Conservation (phyloP, 768 basidiomycete species). For the Naematelia encephala region DNA sequence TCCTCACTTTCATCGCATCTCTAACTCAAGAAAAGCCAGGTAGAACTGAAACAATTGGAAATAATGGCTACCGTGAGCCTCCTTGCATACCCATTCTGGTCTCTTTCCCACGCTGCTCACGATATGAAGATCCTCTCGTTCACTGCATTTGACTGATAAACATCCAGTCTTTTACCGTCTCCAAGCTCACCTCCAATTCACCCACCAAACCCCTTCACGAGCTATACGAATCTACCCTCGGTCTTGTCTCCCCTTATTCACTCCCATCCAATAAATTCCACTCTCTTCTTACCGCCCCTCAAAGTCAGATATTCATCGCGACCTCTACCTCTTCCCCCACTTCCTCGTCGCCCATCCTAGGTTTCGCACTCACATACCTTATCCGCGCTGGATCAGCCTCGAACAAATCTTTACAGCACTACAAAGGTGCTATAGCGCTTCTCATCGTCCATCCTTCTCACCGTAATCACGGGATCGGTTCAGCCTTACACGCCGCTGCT, state of each 20-base stretch:
- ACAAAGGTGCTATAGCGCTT: constrained; percentile 9
- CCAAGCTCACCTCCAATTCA: background rate
- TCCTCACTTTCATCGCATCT: too few species aligned
- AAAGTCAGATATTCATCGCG: constrained; percentile 2
- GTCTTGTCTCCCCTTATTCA: background rate
- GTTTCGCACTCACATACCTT: constrained; percentile 7
- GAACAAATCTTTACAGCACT: constrained; percentile 5
- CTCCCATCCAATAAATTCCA: constrained; percentile 1
- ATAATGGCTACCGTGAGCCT: too few species aligned
- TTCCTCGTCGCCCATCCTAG: background rate
- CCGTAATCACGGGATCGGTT: constrained; percentile 10
- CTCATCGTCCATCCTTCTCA: constrained; percentile 1
- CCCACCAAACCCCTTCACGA: background rate
- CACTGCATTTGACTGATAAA: background rate
- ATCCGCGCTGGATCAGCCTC: background rate
- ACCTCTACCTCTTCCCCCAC: background rate
- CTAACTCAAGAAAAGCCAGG: background rate
- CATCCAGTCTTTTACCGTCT: background rate
- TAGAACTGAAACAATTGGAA: background rate
- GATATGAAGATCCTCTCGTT: too few species aligned
- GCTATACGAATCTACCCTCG: background rate
- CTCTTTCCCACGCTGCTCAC: too few species aligned
- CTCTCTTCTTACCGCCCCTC: background rate
- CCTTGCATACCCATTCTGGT: too few species aligned
- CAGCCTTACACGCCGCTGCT: constrained; percentile 7